Base-by-base conservation (phyloP, 768 basidiomycete genomes). In the Lactarius tabidus region DNA sequence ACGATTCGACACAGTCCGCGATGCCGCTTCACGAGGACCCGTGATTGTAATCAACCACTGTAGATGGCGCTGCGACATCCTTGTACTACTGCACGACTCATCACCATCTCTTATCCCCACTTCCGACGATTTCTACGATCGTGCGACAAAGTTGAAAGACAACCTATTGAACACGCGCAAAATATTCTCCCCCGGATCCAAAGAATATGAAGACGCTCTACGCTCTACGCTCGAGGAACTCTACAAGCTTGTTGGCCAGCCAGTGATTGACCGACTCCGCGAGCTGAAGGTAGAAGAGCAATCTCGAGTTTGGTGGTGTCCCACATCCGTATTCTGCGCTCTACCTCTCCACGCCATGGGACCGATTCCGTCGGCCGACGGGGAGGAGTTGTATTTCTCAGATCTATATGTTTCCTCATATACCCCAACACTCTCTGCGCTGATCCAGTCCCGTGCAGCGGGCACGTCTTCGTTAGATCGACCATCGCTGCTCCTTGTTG, bases 291-390 rank as follows among this genome's bases (percentile, higher is more conserved):
- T 35, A 18, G 9, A 39, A 10, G 43, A 45, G 43, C 43, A 45
- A 10, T 23, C n/a, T 12, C 43, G n/a, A 23, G 43, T 45, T 45
- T 45, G 43, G 43, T 45, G 43, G 43, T 23, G 43, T 23, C 43
- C 43, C 10, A 23, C 43, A 12, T 45, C 62, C 6, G 41, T 35
- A 10, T 54, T 67, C 18, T 54, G 33, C 2, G 55, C 35, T 5
- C 62, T 67, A 20, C 65, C 65, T 17, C 29, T 63, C 9, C 65
- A 67, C 48, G 65, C 65, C 15, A 62, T 62, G 20, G 53, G 59
- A 9, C 29, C 53, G 3, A 57, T 61, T n/a, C 53, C 28, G 29
- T n/a, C 65, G n/a, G 14, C 10, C n/a, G 12, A 45, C 10, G n/a
- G 41, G 9, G 20, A n/a, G n/a, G 20, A 43, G 20, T 20, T 18